These are phyloP conservation scores for Chaetoceros tenuissimus DNA, from an alignment of 108 stramenopile genomes.

Conservation along the genomic window DNA sequence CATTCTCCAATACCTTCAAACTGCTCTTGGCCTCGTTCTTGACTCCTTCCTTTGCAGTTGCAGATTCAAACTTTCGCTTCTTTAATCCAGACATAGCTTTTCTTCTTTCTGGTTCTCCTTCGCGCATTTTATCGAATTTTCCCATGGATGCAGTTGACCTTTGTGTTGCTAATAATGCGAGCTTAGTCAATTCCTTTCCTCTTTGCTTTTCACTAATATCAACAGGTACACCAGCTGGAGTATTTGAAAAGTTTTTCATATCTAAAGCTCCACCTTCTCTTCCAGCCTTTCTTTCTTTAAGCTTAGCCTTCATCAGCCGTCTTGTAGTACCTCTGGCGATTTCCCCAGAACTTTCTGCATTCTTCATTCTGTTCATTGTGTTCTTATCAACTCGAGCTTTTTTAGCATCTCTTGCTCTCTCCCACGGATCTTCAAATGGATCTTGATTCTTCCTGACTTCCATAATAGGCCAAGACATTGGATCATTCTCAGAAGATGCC, in stretches of 20 bases:
- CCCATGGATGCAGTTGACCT: conserved; percentile 76
- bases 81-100: conserved; percentile 38
- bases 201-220: conserved; percentile 51
- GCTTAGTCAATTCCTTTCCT: conserved; percentile 53
- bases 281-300: conserved; percentile 44
- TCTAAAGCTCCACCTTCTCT: conserved; percentile 33
- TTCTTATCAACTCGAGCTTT: conserved; percentile 59
- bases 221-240: conserved; percentile 62
- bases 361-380: conserved; percentile 57
- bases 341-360: conserved; percentile 57
- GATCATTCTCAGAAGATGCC: conserved; percentile 46
- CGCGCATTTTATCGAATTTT: conserved; percentile 70
- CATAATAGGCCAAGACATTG: conserved; percentile 83
- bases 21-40: conserved; percentile 47
- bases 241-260: too few relatives aligned
- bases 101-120: conserved; percentile 74
- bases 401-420: conserved; percentile 64
- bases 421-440: conserved; percentile 80
- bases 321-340: conserved; percentile 65
- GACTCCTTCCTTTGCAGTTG: conserved; percentile 39
- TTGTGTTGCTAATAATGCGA: conserved; percentile 71
- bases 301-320: conserved; percentile 36
- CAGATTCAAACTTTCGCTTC: conserved; percentile 60
- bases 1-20: conserved; percentile 62
- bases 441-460: conserved; percentile 80